Evolutionary conservation across 306 rosid genomes (phyloP), one percentile per base, ranked within the genome.

Genomic region (Vigna nakashimae): DNA sequence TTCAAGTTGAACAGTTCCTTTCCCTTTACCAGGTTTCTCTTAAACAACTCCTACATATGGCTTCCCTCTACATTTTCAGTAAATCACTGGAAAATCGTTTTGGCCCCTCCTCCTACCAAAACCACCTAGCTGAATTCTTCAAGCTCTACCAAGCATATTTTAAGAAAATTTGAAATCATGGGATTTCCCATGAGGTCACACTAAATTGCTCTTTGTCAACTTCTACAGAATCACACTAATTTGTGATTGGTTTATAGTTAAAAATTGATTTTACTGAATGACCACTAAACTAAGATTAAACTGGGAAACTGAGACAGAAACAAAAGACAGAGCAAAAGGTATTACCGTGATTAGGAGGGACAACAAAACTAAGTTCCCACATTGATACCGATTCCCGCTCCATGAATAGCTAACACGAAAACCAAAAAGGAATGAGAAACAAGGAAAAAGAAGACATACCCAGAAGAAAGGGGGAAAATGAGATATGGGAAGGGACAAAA

Each of bases 311-410:
- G 17, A 32, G 32, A 32, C 45, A 16, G 24, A 43, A 38, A 65
- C 3, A 34, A 53, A 69, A 79, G 30, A 22, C 22, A 60, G 69
- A 60, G 53, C 6, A 62, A n/a, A 69, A 75, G 45, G 68, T 58
- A 73, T 52, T 90, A 95, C 99, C 99, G 34, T 95, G 99, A 88
- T 95, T 92, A 49, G 99, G 92, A 62, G 99, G 96, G 88, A 95
- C 97, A 69, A 95, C 99, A 79, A 95, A 95, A 83, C 99, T 91
- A 84, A 95, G 84, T 77, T 95, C 99, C 99, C 99, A 92, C 99
- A 86, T 89, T 50, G 98, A 95, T 7, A 91, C 92, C 42, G 99
- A 91, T 78, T 95, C 99, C 14, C 99, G 90, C 63, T 92, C 98
- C 97, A 95, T 87, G 17, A 87, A 55, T 72, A 95, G 99, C 98